These are phyloP conservation scores for Sindora glabra DNA, from an alignment of 306 rosid species.

Conservation along the genomic window DNA sequence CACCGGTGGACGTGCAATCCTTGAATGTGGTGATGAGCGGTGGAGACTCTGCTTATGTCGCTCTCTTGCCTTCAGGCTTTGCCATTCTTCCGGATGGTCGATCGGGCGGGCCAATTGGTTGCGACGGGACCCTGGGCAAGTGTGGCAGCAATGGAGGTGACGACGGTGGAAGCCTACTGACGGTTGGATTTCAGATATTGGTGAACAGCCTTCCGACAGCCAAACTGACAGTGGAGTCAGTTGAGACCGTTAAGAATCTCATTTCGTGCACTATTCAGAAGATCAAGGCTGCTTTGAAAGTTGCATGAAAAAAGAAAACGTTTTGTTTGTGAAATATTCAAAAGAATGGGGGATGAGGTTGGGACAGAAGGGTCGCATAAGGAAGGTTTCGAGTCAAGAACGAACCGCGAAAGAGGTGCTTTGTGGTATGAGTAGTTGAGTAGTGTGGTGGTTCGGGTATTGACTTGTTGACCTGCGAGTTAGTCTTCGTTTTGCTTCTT, in stretches of 20 bases:
- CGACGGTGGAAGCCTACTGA: slow-evolving; percentile 43
- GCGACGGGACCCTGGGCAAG: too few relatives aligned
- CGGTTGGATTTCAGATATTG: slow-evolving; percentile 65
- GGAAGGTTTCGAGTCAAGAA: slow-evolving; percentile 85
- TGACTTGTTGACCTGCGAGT: slow-evolving; percentile 55
- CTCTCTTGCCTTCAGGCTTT: slow-evolving; percentile 75
- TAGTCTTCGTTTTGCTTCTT: too few relatives aligned
- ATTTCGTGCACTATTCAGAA: slow-evolving; percentile 55
- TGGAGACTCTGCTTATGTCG: slow-evolving; percentile 56
- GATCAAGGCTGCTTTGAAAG: slow-evolving; percentile 55
- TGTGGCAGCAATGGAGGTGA: neutral
- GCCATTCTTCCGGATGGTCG: slow-evolving; percentile 48
- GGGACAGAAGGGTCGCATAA: slow-evolving; percentile 18
- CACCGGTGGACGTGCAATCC: slow-evolving; percentile 48
- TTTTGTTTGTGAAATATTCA: too few relatives aligned
- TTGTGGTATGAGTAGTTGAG: too few relatives aligned
- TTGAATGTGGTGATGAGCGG: slow-evolving; percentile 47
- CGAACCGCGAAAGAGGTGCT: slow-evolving; percentile 62
- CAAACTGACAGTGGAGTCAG: slow-evolving; percentile 55
- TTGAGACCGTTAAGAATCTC: slow-evolving; percentile 46
- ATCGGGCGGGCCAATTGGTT: too few relatives aligned
- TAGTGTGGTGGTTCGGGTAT: slow-evolving; percentile 96
- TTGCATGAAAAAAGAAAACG: too few relatives aligned
- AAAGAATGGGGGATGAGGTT: too few relatives aligned
- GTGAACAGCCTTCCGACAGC: slow-evolving; percentile 34